Evolutionary conservation across 1,139 yeast genomes (phyloP).

Genomic region (Taphrina communis): DNA sequence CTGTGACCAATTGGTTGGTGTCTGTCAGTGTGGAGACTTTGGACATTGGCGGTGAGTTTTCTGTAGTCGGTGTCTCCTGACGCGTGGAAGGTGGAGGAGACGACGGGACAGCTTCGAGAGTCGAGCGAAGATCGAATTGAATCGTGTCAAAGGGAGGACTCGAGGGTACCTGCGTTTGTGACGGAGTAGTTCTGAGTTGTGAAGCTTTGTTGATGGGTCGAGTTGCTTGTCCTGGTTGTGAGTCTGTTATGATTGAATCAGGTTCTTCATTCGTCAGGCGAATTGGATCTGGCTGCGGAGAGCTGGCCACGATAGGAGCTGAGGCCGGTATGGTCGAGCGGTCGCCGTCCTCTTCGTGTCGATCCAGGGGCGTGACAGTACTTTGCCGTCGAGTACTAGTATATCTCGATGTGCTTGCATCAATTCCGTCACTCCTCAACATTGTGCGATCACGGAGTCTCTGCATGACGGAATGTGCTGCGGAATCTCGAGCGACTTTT

Average conservation of each 20-base stretch:
- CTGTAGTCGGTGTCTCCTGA: not conserved
- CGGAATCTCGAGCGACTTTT: constrained; percentile 1
- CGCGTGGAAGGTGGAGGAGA: not conserved
- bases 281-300: not conserved
- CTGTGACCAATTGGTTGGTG: not conserved
- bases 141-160: constrained; percentile 15
- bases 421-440: constrained; percentile 1
- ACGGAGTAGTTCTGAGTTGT: not conserved
- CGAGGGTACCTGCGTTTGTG: not conserved
- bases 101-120: not conserved
- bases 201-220: not conserved
- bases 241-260: constrained; percentile 24
- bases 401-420: constrained; percentile 2
- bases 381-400: not conserved
- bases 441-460: constrained; percentile 27
- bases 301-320: constrained; percentile 15
- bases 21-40: constrained; percentile 4
- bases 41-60: not conserved
- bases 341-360: not conserved
- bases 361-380: not conserved
- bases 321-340: constrained; percentile 33
- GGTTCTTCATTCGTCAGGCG: constrained; percentile 3
- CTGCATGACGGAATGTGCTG: constrained; percentile 20
- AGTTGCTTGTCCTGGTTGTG: constrained; percentile 11
- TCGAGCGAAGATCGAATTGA: constrained; percentile 8